Evolutionary conservation across 768 basidiomycete genomes (phyloP), one percentile per base, ranked within the genome.

Genomic region (Pholiota molesta): DNA sequence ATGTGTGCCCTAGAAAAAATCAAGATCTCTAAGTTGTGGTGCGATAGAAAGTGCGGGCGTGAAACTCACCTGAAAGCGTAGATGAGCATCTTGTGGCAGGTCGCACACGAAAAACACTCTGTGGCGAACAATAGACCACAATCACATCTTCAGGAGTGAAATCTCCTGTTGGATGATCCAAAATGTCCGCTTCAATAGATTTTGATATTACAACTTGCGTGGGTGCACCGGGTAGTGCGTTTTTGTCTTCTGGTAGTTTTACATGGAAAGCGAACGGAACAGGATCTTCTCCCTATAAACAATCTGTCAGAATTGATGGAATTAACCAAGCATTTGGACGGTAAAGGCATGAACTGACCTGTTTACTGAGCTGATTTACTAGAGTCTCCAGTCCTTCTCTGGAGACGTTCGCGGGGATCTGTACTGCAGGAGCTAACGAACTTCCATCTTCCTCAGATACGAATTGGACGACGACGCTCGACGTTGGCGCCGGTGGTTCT

Each of bases 21-120:
- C 16, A 63, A 66, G 44, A 55, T 39, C 16, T 23, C 55, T 44
- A 55, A 28, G 11, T 13, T 44, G 19, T 21, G 33, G 21, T 0
- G 29, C 29, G 33, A 37, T 49, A 1, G 16, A n/a, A 7, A 31
- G 31, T 31, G 31, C 1, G 21, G 17, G 7, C 1, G 19, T n/a
- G 45, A 26, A 45, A 74, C 81, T 59, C 69, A 89, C 93, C 95
- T 62, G 90, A 90, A 31, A 98, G 80, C 9, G 95, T 97, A 3
- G 94, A 92, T 17, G 94, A 97, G 73, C 97, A 99, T 68, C 97
- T 79, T 31, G 95, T 95, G 11, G 97, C 95, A 23, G 94, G 94
- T 66, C 96, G 82, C 28, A 99, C 96, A 61, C 89, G 87, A 77
- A 97, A 99, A 4, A 99, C 91, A 49, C 95, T 94, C 74, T 99